A percentile compares a stretch with the other conserved stretches of the same genome.
Evolutionary conservation across 73 alveolate species (phyloP).

Genomic region (Symbiodinium pilosum): DNA sequence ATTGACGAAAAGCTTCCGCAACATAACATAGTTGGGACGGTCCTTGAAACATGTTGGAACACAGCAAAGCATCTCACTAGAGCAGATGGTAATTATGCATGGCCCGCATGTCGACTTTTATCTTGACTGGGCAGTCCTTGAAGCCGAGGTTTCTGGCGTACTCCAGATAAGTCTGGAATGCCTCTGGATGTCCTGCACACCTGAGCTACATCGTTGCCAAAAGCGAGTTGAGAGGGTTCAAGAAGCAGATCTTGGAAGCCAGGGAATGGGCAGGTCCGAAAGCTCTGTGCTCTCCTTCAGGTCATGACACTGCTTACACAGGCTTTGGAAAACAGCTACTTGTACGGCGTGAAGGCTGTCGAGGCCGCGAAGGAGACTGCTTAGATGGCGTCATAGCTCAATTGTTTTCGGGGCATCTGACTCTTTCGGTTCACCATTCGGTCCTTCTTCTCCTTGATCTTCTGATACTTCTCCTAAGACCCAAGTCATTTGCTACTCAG

Average conservation of each 20-base stretch:
- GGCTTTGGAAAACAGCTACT: too few species aligned
- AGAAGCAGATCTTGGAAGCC: too few species aligned
- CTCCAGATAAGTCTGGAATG: slow-evolving; percentile 46
- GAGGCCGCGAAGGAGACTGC: too few species aligned
- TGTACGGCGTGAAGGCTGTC: too few species aligned
- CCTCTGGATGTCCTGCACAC: slow-evolving; percentile 71
- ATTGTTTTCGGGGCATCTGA: too few species aligned
- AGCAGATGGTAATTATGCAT: too few species aligned
- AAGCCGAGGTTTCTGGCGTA: slow-evolving; percentile 76
- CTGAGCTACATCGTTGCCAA: neutral
- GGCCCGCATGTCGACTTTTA: too few species aligned
- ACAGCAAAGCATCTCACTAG: too few species aligned
- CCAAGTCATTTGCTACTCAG: neutral
- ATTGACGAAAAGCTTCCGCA: slow-evolving; percentile 36
- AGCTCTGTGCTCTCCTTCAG: slow-evolving; percentile 52
- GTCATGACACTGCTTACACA: too few species aligned
- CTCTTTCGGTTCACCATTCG: slow-evolving; percentile 12
- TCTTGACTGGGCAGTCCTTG: slow-evolving; percentile 9
- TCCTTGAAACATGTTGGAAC: too few species aligned
- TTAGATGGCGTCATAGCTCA: too few species aligned
- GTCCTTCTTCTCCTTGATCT: slow-evolving; percentile 96
- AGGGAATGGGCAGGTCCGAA: slow-evolving; percentile 17
- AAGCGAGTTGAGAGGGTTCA: too few species aligned
- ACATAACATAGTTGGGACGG: slow-evolving; percentile 82
- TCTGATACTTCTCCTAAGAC: slow-evolving; percentile 97